These are phyloP conservation scores for Botrytis aclada DNA, from an alignment of 2,329 filamentous ascomycete genomes.

Conservation along the genomic window DNA sequence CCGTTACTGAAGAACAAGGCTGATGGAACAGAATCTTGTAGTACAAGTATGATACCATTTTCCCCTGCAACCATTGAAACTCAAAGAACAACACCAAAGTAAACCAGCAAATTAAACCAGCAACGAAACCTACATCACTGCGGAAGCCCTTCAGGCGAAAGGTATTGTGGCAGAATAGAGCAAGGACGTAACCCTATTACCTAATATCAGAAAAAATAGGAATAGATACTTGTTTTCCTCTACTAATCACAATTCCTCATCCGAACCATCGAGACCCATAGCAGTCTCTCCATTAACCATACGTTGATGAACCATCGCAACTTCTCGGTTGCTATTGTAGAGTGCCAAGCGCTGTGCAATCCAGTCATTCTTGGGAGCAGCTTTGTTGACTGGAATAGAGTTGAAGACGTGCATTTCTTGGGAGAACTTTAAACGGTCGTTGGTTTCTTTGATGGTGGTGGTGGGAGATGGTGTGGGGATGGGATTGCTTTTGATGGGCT, in stretches of 20 bases:
- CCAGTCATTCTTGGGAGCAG: background rate
- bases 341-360: background rate
- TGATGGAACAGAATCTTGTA: background rate
- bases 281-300: background rate
- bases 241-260: background rate
- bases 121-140: background rate
- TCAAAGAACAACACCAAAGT: background rate
- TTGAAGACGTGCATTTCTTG: background rate
- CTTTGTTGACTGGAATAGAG: background rate
- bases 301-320: background rate
- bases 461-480: background rate
- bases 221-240: background rate
- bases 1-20: background rate
- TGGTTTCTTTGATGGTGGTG: rapidly evolving
- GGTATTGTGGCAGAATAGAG: background rate
- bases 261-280: background rate
- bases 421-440: background rate
- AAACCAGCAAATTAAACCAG: background rate
- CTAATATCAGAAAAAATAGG: background rate
- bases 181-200: background rate
- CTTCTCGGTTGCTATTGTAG: background rate
- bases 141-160: background rate
- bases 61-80: background rate
- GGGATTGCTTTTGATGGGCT: background rate
- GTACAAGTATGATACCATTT: background rate